Conservation (phyloP, 257 asterid genomes). For the Solanum okadae region DNA sequence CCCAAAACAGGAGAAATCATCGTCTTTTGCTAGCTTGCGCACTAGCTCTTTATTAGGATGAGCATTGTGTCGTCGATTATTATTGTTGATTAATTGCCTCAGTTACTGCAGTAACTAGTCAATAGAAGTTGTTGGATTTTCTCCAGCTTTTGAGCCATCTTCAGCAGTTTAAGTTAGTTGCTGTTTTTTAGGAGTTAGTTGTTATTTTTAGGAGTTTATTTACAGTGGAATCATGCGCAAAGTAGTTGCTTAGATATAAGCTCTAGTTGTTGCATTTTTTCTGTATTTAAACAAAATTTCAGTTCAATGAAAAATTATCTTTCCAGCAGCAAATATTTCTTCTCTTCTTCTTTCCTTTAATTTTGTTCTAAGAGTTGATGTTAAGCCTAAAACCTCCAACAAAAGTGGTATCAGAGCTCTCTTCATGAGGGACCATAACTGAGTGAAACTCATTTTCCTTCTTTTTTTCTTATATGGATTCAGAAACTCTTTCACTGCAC, state of each 20-base stretch:
- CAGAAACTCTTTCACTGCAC: background rate
- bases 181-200: too few relatives aligned
- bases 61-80: background rate
- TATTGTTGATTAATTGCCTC: background rate
- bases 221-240: background rate
- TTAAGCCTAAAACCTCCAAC: background rate
- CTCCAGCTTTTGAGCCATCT: background rate
- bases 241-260: background rate
- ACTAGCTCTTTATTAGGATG: background rate
- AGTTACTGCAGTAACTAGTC: background rate
- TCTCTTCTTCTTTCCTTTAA: background rate
- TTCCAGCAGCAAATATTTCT: background rate
- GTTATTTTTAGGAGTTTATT: background rate
- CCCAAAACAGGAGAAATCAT: background rate
- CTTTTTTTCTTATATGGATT: background rate
- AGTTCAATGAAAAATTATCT: background rate
- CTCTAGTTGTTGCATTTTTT: background rate
- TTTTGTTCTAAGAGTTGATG: background rate
- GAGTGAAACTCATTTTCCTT: background rate
- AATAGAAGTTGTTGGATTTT: background rate
- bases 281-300: background rate
- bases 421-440: background rate
- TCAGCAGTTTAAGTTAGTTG: background rate
- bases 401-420: background rate
- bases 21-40: background rate